These are phyloP conservation scores for Trichoderma sp. DNA, from an alignment of 2,329 filamentous ascomycete genomes.

Conservation along the genomic window DNA sequence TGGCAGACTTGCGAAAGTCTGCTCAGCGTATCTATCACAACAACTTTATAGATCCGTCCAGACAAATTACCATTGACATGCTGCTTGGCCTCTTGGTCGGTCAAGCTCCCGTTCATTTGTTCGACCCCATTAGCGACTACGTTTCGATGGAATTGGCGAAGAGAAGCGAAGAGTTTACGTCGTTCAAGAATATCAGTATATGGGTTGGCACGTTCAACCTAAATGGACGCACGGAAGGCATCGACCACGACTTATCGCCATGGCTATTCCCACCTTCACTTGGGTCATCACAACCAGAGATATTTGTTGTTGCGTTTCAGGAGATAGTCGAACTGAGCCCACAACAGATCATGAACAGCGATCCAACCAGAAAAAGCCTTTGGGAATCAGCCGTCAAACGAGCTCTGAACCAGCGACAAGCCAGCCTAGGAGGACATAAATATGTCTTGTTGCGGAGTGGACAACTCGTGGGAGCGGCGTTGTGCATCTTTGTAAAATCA, in stretches of 20 bases:
- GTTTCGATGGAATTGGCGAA: constrained; percentile 74
- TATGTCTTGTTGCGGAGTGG: constrained; percentile 90
- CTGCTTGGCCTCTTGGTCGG: constrained; percentile 81
- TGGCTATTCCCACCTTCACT: constrained; percentile 72
- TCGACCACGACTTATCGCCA: constrained; percentile 73
- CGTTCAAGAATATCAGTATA: constrained; percentile 70
- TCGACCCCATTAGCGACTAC: constrained; percentile 91
- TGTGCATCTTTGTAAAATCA: constrained; percentile 86
- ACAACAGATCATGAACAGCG: constrained; percentile 98
- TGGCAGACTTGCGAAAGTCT: constrained; percentile 94
- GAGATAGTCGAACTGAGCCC: constrained; percentile 98
- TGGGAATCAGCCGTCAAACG: constrained; percentile 83
- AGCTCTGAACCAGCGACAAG: constrained; percentile 71
- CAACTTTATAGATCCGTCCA: constrained; percentile 90
- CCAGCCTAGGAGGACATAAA: constrained; percentile 62
- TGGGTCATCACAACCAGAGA: constrained; percentile 68
- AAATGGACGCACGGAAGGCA: constrained; percentile 79
- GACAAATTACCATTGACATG: constrained; percentile 93
- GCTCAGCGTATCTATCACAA: constrained; percentile 95
- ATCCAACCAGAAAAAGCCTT: constrained; percentile 76
- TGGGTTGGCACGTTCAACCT: constrained; percentile 92
- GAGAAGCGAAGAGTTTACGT: constrained; percentile 69
- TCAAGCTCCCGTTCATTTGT: constrained; percentile 79
- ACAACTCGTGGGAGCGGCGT: constrained; percentile 88
- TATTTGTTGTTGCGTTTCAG: constrained; percentile 90